Evolutionary conservation across 768 basidiomycete genomes (phyloP).

Genomic region (Phlegmacium glaucopus): DNA sequence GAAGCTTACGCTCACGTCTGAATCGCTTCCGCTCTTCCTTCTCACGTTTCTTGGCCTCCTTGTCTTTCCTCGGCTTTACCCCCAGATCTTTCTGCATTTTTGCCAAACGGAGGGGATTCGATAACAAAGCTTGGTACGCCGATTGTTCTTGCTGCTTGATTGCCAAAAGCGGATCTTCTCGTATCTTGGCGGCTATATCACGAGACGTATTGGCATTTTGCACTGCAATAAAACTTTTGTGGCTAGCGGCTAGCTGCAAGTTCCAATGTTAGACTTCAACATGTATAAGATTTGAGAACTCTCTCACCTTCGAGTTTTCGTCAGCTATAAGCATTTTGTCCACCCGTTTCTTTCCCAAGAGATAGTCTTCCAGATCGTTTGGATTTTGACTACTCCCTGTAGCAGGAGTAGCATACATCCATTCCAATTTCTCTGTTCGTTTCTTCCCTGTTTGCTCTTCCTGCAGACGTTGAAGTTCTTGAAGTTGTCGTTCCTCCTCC

Average conservation of each 20-base stretch:
- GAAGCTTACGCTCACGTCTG: conserved; percentile 9
- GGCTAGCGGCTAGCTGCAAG: conserved; percentile 71
- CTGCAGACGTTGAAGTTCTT: conserved; percentile 93
- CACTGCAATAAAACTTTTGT: conserved; percentile 91
- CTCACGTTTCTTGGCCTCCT: conserved; percentile 53
- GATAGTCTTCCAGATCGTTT: conserved; percentile 94
- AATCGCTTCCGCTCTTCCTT: conserved; percentile 37
- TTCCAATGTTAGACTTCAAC: neutral
- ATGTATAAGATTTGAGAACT: neutral
- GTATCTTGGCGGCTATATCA: conserved; percentile 89
- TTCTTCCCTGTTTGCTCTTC: conserved; percentile 96
- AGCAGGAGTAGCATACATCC: conserved; percentile 99
- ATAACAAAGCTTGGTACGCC: conserved; percentile 80
- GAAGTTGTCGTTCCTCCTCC: conserved; percentile 95
- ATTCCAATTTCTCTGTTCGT: conserved; percentile 90
- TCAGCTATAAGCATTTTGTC: conserved; percentile 93
- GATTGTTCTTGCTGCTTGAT: conserved; percentile 99
- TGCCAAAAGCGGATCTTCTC: conserved; percentile 94
- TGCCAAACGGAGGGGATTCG: conserved; percentile 80
- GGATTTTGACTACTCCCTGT: conserved; percentile 82
- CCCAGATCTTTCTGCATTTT: conserved; percentile 80
- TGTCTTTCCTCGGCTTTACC: conserved; percentile 77
- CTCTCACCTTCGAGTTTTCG: conserved; percentile 80
- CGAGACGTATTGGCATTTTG: conserved; percentile 91
- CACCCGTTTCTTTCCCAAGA: conserved; percentile 96